Base-by-base conservation (phyloP, 2,329 filamentous ascomycete genomes). In the Cyphellophora attinorum region DNA sequence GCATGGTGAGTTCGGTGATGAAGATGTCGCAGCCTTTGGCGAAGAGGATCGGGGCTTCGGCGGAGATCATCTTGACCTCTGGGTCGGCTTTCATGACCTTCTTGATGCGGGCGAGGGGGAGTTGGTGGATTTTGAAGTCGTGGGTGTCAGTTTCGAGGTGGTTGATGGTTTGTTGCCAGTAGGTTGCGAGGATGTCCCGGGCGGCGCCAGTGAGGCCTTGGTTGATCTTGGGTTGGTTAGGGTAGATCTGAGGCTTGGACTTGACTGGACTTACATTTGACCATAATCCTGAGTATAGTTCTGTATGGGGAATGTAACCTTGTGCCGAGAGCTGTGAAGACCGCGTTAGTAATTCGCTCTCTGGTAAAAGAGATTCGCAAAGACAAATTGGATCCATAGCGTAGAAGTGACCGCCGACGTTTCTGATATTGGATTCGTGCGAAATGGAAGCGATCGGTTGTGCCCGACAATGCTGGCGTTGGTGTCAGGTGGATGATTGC, bases 1-100 rank as follows among this genome's bases (percentile, higher is more conserved):
- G 85, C 91, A 98, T 98, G 5, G 91, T 98, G 41, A 98, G 70
- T 62, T 98, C 91, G 1, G 88, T 95, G 55, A 98, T 98, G 65
- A 98, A 98, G 55, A 96, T 95, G 56, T 98, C 91, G 61, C 91
- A 96, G 23, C 89, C 91, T 62, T 98, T 98, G 33, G 91, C 91
- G 53, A 98, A 98, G 11, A 98, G 70, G 49, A 98, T 98, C 1
- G 91, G 91, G 2, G 91, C 91, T 63, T 98, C 91, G 6, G 91
- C 91, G 3, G 88, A 96, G 44, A 98, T 98, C 91, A 98, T 98
- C 68, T 98, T 98, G 31, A 98, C 91, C 53, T 98, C 91, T 0
- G 91, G 91, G 50, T 98, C 91, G 1, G 91, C 91, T 65, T 98
- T 98, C 91, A 98, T 98, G 47, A 98, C 91, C 61, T 98, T 98